Conservation (phyloP, 2,329 filamentous ascomycete species). For the Colletotrichum sp. region DNA sequence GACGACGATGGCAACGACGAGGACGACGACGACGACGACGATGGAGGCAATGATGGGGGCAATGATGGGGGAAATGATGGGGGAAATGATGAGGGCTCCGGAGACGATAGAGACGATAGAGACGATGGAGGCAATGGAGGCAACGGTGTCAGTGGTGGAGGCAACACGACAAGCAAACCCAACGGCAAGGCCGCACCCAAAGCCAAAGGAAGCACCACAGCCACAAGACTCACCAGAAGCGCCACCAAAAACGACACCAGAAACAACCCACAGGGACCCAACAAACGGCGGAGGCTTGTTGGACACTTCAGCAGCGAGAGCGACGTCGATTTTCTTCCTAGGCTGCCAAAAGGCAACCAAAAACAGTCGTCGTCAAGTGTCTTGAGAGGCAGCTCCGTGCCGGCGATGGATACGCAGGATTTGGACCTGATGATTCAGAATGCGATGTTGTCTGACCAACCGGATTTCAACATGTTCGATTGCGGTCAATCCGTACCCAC, state of each 20-base stretch:
- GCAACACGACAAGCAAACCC: neutral
- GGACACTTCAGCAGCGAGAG: neutral
- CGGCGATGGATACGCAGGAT: neutral
- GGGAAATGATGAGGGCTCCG: too few species aligned
- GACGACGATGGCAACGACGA: too few species aligned
- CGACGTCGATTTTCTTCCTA: neutral
- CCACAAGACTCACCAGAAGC: neutral
- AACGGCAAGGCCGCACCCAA: neutral
- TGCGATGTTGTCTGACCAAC: neutral
- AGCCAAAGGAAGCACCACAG: neutral
- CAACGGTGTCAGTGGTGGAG: neutral
- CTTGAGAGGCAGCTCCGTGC: neutral
- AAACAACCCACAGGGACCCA: neutral
- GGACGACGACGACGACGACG: too few species aligned
- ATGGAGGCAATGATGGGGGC: too few species aligned
- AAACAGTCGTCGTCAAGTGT: neutral
- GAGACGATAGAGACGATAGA: too few species aligned
- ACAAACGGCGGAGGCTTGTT: neutral
- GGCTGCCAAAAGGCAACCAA: neutral
- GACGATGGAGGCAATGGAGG: neutral
- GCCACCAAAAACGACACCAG: neutral
- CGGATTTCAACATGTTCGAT: neutral
- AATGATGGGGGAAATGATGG: too few species aligned
- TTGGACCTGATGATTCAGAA: neutral
- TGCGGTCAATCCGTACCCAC: neutral